Evolutionary conservation across 2,329 filamentous ascomycete genomes (phyloP), one percentile per base, ranked within the genome.

Genomic region (Aureobasidium melanogenum): DNA sequence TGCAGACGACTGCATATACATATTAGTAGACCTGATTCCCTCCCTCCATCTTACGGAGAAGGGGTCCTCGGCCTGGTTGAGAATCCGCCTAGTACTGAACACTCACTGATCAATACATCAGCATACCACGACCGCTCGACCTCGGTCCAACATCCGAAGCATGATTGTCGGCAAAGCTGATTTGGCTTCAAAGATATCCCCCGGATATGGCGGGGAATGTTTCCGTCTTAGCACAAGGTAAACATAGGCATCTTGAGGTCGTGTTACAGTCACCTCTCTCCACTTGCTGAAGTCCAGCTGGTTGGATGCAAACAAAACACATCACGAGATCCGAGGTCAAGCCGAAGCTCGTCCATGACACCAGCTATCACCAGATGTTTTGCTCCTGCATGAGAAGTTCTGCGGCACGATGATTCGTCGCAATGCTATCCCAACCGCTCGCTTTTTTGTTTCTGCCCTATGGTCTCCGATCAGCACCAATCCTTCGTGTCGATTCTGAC

Each of bases 281-380:
- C 14, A 36, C 32, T 36, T 3, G 19, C 5, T 1, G 14, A 50
- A 32, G 1, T 34, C 17, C 47, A 22, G 30, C n/a, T 50, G 14
- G n/a, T 3, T 19, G 50, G 8, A 26, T 19, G 8, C 19, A 28
- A 41, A 28, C 12, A 54, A 50, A 54, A 56, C 19, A 56, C 19
- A 38, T 56, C 52, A 56, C 17, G 52, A 56, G 52, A 56, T 47
- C 54, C 54, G 54, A 58, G 34, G 26, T 47, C 54, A 47, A 26
- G 28, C 54, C 54, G 54, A 58, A 28, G 17, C 30, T 38, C 32
- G 22, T 8, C 14, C 41, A 34, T 47, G 15, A 38, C 41, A 41
- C 50, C 41, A 58, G 22, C 39, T 14, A 58, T 58, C 54, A 58
- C 43, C 54, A 58, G 54, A 58, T 58, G 14, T 46, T 44, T 36